phyloP scores from a whole-genome alignment of 805 yeast species.

The Yamadazyma ubonensis region DNA sequence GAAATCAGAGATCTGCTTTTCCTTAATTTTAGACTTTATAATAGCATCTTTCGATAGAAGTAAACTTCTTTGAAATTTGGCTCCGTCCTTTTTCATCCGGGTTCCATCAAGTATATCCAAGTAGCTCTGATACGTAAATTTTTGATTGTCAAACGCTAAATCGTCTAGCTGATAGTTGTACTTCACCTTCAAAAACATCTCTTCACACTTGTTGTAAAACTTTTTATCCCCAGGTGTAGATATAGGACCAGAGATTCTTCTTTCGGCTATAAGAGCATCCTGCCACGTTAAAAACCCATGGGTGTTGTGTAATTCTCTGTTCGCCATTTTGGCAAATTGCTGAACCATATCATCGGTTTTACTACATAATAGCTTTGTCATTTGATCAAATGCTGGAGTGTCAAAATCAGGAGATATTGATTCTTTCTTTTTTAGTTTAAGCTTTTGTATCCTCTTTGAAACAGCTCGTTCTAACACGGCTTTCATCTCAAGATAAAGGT shows the following conservation, averaged over 20 bases:
- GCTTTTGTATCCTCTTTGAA: constrained; percentile 2
- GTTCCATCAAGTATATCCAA: not conserved
- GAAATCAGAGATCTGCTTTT: constrained; percentile 2
- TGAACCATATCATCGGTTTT: constrained; percentile 8
- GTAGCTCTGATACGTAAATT: constrained; percentile 12
- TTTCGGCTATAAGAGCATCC: constrained; percentile 25
- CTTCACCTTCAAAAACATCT: constrained; percentile 23
- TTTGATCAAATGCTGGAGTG: not conserved
- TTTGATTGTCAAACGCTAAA: constrained; percentile 12
- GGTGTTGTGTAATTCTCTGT: constrained; percentile 12
- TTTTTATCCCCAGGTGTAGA: not conserved
- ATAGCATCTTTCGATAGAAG: not conserved
- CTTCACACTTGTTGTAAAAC: constrained; percentile 25
- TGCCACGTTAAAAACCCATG: constrained; percentile 26
- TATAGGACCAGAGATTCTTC: constrained; percentile 14
- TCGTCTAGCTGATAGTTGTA: constrained; percentile 30
- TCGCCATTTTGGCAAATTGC: constrained; percentile 5
- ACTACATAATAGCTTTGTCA: constrained; percentile 9
- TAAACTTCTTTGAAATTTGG: not conserved
- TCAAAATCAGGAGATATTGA: constrained; percentile 5
- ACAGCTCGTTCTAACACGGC: constrained; percentile 12
- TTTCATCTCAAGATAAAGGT: constrained; percentile 15
- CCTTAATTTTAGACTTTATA: constrained; percentile 1
- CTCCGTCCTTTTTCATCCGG: not conserved
- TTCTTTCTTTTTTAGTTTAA: constrained; percentile 5